phyloP scores from a whole-genome alignment of 1,284 basidiomycete genomes.

The Wallemia hederae region DNA sequence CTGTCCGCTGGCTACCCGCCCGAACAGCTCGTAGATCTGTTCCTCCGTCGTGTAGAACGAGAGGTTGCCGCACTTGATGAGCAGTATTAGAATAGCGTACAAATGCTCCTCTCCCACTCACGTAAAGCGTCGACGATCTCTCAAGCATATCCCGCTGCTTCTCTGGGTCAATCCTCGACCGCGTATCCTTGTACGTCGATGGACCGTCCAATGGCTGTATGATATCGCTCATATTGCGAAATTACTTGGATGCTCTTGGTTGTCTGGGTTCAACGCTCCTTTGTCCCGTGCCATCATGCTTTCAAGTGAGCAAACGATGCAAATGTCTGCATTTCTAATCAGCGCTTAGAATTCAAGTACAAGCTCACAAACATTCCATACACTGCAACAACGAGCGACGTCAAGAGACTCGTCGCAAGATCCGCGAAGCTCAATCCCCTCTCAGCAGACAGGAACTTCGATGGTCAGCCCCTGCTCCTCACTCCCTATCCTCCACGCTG shows the following conservation, averaged over 20 bases:
- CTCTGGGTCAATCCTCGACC: conserved; percentile 24
- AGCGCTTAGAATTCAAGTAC: neutral
- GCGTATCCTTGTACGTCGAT: conserved; percentile 80
- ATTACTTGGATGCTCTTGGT: conserved; percentile 16
- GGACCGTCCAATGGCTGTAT: conserved; percentile 61
- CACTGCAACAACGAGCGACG: neutral
- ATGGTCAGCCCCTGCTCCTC: neutral
- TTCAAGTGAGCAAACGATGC: neutral
- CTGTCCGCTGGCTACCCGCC: conserved; percentile 67
- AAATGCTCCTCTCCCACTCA: conserved; percentile 15
- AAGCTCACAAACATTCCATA: neutral
- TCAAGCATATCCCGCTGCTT: conserved; percentile 22
- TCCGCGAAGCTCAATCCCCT: neutral
- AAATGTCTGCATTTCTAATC: neutral
- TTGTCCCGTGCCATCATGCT: too few species aligned
- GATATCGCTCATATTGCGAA: conserved; percentile 46
- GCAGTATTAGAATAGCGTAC: neutral
- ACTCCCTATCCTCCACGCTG: neutral
- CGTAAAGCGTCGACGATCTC: conserved; percentile 29
- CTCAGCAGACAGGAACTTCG: neutral
- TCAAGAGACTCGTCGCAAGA: neutral
- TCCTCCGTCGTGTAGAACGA: conserved; percentile 97
- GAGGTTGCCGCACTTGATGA: conserved; percentile 34
- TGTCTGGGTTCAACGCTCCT: too few species aligned
- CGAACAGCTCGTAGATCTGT: conserved; percentile 95